Conservation (phyloP, 1,284 basidiomycete genomes). For the Leccinum huronense region DNA sequence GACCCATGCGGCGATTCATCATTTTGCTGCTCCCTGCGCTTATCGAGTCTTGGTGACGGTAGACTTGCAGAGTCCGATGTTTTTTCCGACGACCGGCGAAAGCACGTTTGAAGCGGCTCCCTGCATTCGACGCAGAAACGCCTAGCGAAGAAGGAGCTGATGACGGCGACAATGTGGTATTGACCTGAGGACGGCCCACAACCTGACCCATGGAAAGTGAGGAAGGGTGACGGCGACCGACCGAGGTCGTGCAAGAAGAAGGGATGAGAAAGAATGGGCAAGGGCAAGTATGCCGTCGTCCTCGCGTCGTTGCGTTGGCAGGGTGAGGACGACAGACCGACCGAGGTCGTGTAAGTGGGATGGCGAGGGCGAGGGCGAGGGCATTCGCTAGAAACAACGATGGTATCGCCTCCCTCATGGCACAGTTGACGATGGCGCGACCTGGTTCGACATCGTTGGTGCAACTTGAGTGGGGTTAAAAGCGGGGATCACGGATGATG, state of each 20-base stretch:
- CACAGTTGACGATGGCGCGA: conserved; percentile 56
- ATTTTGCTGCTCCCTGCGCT: conserved; percentile 27
- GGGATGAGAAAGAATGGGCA: too few species aligned
- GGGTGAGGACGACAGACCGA: too few species aligned
- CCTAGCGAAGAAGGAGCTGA: conserved; percentile 31
- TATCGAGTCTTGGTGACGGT: conserved; percentile 32
- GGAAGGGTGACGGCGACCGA: conserved; percentile 15
- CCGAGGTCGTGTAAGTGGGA: too few species aligned
- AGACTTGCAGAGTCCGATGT: conserved; percentile 45
- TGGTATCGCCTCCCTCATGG: conserved; percentile 56
- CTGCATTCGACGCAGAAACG: conserved; percentile 34
- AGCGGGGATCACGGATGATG: not conserved
- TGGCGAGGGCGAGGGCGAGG: too few species aligned
- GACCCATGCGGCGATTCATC: conserved; percentile 28
- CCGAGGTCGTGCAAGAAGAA: too few species aligned
- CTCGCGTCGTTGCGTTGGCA: too few species aligned
- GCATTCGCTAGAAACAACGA: too few species aligned
- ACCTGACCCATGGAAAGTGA: conserved; percentile 42
- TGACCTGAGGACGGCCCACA: conserved; percentile 37
- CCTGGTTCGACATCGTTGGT: conserved; percentile 28
- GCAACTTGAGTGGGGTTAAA: not conserved
- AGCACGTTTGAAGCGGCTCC: conserved; percentile 60
- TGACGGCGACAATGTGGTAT: conserved; percentile 28
- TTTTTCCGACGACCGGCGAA: conserved; percentile 64
- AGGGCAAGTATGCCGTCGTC: too few species aligned